Evolutionary conservation across 108 stramenopile genomes (phyloP).

Genomic region (Fragilariopsis cylindrus): DNA sequence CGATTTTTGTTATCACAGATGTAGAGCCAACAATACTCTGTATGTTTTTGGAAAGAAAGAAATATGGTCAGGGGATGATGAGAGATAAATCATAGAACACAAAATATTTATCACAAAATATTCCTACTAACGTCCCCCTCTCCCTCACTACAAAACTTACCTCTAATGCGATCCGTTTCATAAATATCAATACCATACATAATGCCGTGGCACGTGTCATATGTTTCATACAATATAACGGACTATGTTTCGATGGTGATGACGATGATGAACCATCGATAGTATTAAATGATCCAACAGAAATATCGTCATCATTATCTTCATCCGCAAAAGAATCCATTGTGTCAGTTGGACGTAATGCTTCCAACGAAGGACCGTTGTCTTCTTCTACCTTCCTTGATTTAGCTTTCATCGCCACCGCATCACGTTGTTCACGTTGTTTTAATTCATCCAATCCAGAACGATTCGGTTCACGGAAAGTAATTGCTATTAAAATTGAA

Average conservation of each 20-base stretch:
- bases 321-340: not conserved
- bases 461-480: conserved; percentile 54
- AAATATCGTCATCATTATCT: not conserved
- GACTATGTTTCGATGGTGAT: not conserved
- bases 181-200: conserved; percentile 62
- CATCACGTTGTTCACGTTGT: conserved; percentile 8
- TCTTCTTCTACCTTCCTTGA: not conserved
- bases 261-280: not conserved
- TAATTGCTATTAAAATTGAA: conserved; percentile 27
- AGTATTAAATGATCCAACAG: conserved; percentile 16
- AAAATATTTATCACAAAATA: too few species aligned
- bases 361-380: not conserved
- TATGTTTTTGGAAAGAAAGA: not conserved
- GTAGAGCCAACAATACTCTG: conserved; percentile 53
- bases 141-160: not conserved
- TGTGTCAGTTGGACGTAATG: not conserved
- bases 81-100: not conserved
- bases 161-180: conserved; percentile 60
- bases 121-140: too few species aligned
- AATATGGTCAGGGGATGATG: not conserved
- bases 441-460: conserved; percentile 59
- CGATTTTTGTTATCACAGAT: conserved; percentile 71
- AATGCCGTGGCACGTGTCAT: conserved; percentile 28
- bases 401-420: not conserved
- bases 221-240: conserved; percentile 10